These are phyloP conservation scores for Closterium sp. DNA, from an alignment of 139 green algal genomes.

Conservation along the genomic window DNA sequence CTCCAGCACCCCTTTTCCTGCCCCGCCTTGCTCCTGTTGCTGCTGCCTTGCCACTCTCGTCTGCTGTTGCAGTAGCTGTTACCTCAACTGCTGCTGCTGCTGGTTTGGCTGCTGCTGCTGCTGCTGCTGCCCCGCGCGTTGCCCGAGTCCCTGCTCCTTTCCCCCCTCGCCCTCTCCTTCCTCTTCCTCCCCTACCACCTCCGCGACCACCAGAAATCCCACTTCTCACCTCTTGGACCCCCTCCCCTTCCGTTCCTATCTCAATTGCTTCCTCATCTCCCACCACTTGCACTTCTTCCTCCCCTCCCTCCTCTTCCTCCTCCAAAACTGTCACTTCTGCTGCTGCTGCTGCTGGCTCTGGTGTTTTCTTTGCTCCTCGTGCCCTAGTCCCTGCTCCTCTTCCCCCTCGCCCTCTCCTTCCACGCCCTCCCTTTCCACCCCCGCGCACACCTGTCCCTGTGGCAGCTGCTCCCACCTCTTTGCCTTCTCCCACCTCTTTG, in stretches of 20 bases:
- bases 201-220: background rate
- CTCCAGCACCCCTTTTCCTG: background rate
- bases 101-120: background rate
- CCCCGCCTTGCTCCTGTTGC: background rate
- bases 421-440: background rate
- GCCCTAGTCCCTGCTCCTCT: background rate
- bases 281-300: background rate
- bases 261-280: background rate
- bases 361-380: background rate
- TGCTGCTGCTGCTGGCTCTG: background rate
- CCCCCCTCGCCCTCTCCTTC: background rate
- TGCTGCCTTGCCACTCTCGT: background rate
- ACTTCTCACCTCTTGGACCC: background rate
- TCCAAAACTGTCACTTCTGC: no score
- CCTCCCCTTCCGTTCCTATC: background rate
- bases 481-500: background rate
- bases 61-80: background rate
- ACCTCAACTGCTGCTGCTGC: background rate
- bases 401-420: background rate
- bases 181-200: background rate
- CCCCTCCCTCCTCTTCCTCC: no score
- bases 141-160: background rate
- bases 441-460: no score
- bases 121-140: background rate
- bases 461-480: background rate